Percentiles rank a stretch among this genome's conserved stretches.
These are phyloP conservation scores for Rutstroemia sp. DNA, from an alignment of 2,329 filamentous ascomycete species.

Conservation along the genomic window DNA sequence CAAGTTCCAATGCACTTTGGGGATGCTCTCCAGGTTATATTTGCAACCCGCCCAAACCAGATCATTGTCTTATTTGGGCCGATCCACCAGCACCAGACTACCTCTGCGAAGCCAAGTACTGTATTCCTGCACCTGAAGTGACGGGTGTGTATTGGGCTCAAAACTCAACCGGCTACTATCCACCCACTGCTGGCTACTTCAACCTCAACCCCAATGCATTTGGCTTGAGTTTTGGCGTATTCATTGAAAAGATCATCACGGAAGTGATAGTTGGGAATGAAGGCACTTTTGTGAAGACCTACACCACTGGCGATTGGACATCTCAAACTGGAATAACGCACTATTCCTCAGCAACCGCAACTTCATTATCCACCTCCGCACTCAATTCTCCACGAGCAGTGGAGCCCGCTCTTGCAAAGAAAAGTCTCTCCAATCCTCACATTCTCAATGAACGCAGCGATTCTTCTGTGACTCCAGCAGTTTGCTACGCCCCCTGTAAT, in stretches of 20 bases:
- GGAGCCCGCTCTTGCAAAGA: background rate
- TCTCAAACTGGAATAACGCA: slow-evolving; percentile 43
- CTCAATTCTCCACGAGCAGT: background rate
- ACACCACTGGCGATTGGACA: slow-evolving; percentile 48
- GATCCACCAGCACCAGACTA: slow-evolving; percentile 34
- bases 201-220: slow-evolving; percentile 57
- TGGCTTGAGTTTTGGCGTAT: slow-evolving; percentile 56
- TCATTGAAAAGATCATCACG: slow-evolving; percentile 37
- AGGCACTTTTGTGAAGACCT: slow-evolving; percentile 31
- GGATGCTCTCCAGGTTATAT: slow-evolving; percentile 37
- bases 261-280: slow-evolving; percentile 26
- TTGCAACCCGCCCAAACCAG: slow-evolving; percentile 33
- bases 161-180: slow-evolving; percentile 43
- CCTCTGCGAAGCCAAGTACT: slow-evolving; percentile 34
- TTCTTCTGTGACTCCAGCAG: slow-evolving; percentile 33
- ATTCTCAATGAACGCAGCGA: slow-evolving; percentile 33
- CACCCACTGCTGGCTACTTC: slow-evolving; percentile 50
- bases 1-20: slow-evolving; percentile 30
- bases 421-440: background rate
- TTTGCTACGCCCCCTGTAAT: slow-evolving; percentile 49
- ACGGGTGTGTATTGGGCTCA: slow-evolving; percentile 34
- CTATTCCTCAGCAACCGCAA: slow-evolving; percentile 18
- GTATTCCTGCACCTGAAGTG: slow-evolving; percentile 30
- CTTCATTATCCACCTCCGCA: slow-evolving; percentile 2
- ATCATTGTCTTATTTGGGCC: slow-evolving; percentile 34